phyloP scores from a whole-genome alignment of 2,329 filamentous ascomycete species.

The Penicillium sp. region DNA sequence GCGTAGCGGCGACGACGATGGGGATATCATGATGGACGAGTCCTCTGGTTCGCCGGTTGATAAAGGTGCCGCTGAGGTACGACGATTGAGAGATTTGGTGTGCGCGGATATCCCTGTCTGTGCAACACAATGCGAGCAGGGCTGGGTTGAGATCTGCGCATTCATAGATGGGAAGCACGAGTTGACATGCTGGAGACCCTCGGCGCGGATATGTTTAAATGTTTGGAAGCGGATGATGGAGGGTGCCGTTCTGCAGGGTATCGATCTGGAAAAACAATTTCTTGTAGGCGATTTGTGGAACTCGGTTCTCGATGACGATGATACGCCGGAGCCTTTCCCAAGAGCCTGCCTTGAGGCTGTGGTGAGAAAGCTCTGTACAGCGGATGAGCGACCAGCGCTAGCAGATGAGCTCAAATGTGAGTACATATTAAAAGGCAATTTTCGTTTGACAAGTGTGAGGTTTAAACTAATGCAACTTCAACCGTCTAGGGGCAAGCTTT shows the following conservation, averaged over 20 bases:
- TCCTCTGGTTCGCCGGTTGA: slow-evolving; percentile 23
- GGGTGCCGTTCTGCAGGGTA: slow-evolving; percentile 40
- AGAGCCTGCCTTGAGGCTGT: slow-evolving; percentile 39
- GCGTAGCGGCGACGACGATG: slow-evolving; percentile 17
- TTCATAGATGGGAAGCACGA: slow-evolving; percentile 46
- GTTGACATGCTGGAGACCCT: slow-evolving; percentile 46
- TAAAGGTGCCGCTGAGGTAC: slow-evolving; percentile 28
- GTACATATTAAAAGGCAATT: slow-evolving; percentile 1
- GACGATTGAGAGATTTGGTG: slow-evolving; percentile 37
- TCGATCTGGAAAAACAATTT: slow-evolving; percentile 43
- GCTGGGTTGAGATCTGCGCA: slow-evolving; percentile 53
- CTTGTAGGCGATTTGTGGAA: slow-evolving; percentile 44
- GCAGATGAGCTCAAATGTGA: slow-evolving; percentile 38
- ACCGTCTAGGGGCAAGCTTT: slow-evolving; percentile 39
- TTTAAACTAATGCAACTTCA: background rate
- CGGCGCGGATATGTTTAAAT: slow-evolving; percentile 46
- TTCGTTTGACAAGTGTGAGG: background rate
- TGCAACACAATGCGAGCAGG: slow-evolving; percentile 50
- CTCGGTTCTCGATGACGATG: slow-evolving; percentile 38
- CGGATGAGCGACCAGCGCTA: slow-evolving; percentile 20
- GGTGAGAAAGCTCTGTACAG: slow-evolving; percentile 35
- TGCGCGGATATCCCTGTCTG: slow-evolving; percentile 56
- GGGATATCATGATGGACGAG: slow-evolving; percentile 17
- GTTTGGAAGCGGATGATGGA: slow-evolving; percentile 50
- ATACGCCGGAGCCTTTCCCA: slow-evolving; percentile 30